A percentile compares a stretch with the other conserved stretches of the same genome.
Evolutionary conservation across 208 protist genomes (phyloP).

Genomic region (Trypanosoma avium): DNA sequence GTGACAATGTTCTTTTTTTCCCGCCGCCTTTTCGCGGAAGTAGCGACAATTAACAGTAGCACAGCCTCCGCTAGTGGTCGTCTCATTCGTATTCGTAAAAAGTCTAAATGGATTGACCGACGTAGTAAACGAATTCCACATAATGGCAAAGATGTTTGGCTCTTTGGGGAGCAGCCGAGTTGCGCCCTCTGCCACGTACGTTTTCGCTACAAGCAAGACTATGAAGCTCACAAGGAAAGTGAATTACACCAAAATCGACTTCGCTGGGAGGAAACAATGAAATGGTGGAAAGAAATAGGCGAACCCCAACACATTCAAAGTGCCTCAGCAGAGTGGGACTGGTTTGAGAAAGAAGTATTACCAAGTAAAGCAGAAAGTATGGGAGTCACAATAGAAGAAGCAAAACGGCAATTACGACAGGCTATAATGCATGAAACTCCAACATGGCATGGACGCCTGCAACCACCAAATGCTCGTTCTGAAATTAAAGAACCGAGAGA

Average conservation of each 20-base stretch:
- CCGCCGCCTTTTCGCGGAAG: slow-evolving; percentile 48
- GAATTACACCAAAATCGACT: slow-evolving; percentile 82
- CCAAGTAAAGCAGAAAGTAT: slow-evolving; percentile 60
- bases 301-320: slow-evolving; percentile 62
- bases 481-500: slow-evolving; percentile 88
- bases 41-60: slow-evolving; percentile 72
- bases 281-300: slow-evolving; percentile 79
- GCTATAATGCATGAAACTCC: slow-evolving; percentile 67
- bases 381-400: slow-evolving; percentile 58
- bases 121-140: slow-evolving; percentile 80
- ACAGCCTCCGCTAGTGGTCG: slow-evolving; percentile 76
- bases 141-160: slow-evolving; percentile 85
- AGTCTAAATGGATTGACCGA: slow-evolving; percentile 88
- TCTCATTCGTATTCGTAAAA: slow-evolving; percentile 88
- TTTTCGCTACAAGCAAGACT: slow-evolving; percentile 91
- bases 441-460: slow-evolving; percentile 63
- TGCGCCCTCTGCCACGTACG: slow-evolving; percentile 87
- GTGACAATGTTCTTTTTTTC: slow-evolving; percentile 40
- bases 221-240: slow-evolving; percentile 89
- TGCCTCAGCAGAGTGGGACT: slow-evolving; percentile 59
- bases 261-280: slow-evolving; percentile 87
- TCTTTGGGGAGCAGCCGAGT: slow-evolving; percentile 86
- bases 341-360: slow-evolving; percentile 71
- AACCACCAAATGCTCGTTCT: slow-evolving; percentile 54
- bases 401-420: slow-evolving; percentile 43